A percentile compares a stretch with the other conserved stretches of the same genome.
These are phyloP conservation scores for Silene latifolia DNA, from an alignment of 148 eudicot genomes.

Conservation along the genomic window DNA sequence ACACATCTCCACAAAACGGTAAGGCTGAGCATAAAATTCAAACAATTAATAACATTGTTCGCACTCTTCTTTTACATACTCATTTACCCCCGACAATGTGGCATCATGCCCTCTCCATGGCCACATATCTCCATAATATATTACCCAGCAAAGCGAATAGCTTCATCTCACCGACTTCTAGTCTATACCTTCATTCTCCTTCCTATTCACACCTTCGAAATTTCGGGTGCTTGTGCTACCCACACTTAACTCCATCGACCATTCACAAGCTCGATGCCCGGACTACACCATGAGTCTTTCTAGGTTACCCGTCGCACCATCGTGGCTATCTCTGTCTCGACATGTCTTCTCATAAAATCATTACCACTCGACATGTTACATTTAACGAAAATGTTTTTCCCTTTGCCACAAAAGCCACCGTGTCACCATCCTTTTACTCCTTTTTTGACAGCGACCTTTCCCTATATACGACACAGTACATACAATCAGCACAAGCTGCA, in stretches of 20 bases:
- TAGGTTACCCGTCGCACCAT: background rate
- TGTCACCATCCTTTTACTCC: too few species aligned
- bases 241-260: background rate
- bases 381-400: too few species aligned
- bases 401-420: too few species aligned
- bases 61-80: background rate
- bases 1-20: background rate
- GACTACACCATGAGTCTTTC: background rate
- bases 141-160: background rate
- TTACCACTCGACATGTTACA: too few species aligned
- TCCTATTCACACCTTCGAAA: background rate
- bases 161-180: background rate
- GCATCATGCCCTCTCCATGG: too few species aligned
- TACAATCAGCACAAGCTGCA: too few species aligned
- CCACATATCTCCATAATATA: background rate
- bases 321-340: too few species aligned
- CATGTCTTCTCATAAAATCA: too few species aligned
- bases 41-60: background rate
- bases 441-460: too few species aligned
- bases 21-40: too few species aligned
- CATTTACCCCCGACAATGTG: background rate
- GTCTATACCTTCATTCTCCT: background rate
- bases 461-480: too few species aligned
- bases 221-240: background rate
- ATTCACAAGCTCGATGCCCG: background rate